Base-by-base conservation (phyloP, 768 basidiomycete species). In the Lactifluus subvellereus region DNA sequence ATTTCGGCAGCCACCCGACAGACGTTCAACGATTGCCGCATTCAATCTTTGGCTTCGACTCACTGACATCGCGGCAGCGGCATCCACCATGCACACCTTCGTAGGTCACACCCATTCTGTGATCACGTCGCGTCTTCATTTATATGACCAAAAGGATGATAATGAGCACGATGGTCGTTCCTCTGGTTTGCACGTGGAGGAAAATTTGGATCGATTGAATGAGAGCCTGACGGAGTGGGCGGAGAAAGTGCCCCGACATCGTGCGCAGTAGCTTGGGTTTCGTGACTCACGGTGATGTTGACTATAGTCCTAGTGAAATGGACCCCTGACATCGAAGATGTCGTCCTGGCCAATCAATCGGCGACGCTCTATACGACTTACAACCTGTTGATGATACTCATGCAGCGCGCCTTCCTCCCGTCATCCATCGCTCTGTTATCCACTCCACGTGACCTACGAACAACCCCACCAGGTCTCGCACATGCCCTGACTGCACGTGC, bases 331-430 rank as follows among this genome's bases (percentile, higher is more conserved):
- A 73, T 76, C 32, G 71, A 74, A 40, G 73, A 80, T 66, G 68
- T 72, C 6, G 60, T 66, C 0, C 73, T 77, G 42, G 79, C 82
- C 48, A 72, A 73, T 32, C 78, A 80, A 64, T 77, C 78, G 0
- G 77, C 78, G 1, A 71, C 73, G 9, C 71, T 84, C 1, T 77
- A 78, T 60, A 69, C 75, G 3, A 70, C 75, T 2, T 84, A 80
- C 70, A 81, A 89, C 67, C 78, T 86, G 60, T 75, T 84, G 14
- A 84, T 88, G 71, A 90, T 92, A 64, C 76, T 88, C 40, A 78
- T 90, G 43, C 89, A 92, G 72, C 84, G 89, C 2, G 86, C 89
- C 0, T 91, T 90, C 74, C 85, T 93, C 60, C 86, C 86, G 6
- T 50, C 61, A 10, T 54, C 64, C 16, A 18, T 58, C 30, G 20